A percentile compares a stretch with the other conserved stretches of the same genome.
Conservation (phyloP, 2,329 filamentous ascomycete genomes). For the Colletotrichum sp. region DNA sequence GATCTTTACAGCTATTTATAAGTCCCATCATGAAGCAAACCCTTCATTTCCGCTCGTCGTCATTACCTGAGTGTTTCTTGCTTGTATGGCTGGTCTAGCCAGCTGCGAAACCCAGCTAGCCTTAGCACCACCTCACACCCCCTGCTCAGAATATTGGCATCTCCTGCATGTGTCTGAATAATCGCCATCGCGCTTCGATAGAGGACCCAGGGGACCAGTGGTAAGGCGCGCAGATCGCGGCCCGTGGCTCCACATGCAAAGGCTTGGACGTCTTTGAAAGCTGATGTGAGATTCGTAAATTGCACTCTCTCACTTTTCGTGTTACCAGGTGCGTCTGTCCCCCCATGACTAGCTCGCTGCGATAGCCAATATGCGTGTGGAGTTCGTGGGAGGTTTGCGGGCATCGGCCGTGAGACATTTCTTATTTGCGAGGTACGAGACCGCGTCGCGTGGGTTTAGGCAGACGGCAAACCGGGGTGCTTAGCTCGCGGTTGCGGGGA, state of each 20-base stretch:
- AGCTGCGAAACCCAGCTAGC: background rate
- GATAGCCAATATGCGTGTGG: background rate
- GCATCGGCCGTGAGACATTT: background rate
- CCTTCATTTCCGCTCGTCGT: background rate
- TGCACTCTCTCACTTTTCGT: background rate
- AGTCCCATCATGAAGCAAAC: background rate
- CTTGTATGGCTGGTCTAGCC: background rate
- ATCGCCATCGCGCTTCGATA: background rate
- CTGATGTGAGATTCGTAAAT: background rate
- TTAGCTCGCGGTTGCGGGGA: background rate
- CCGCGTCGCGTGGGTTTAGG: background rate
- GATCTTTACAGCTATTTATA: background rate
- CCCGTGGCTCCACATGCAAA: background rate
- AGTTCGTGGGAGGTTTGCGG: background rate
- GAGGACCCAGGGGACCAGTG: background rate
- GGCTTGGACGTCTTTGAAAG: background rate
- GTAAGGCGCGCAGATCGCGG: background rate
- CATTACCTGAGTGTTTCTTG: background rate
- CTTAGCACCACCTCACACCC: background rate
- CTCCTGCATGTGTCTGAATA: conserved; percentile 12
- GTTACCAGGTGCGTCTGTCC: background rate
- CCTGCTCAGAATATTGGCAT: background rate
- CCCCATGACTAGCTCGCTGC: background rate
- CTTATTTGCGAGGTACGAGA: background rate
- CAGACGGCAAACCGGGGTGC: background rate